Conservation (phyloP, 164 flowering plant genomes). For the Malania oleifera region DNA sequence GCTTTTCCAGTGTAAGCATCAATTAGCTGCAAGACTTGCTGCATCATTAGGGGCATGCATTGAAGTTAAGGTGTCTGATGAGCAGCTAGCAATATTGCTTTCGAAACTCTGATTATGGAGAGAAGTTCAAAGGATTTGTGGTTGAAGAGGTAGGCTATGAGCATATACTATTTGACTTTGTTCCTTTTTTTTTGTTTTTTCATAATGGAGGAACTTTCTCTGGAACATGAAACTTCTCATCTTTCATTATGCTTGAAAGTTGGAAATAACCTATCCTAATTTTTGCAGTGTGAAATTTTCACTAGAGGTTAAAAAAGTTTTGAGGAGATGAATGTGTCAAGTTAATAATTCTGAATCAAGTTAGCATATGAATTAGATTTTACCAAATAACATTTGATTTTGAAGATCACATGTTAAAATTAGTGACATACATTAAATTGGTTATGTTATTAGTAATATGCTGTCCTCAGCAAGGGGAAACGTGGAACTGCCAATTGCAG, state of each 20-base stretch:
- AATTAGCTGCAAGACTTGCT: slow-evolving; percentile 90
- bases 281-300: too few species aligned
- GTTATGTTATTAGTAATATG: too few species aligned
- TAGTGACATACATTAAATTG: too few species aligned
- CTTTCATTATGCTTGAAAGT: neutral
- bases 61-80: slow-evolving; percentile 80
- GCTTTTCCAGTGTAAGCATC: slow-evolving; percentile 85
- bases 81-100: slow-evolving; percentile 67
- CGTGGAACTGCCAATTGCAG: too few species aligned
- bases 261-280: too few species aligned
- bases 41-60: slow-evolving; percentile 54
- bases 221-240: neutral
- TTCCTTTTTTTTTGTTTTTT: slow-evolving; percentile 1
- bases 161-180: neutral
- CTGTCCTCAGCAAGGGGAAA: too few species aligned
- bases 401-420: too few species aligned
- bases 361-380: too few species aligned
- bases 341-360: too few species aligned
- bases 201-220: neutral
- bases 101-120: slow-evolving; percentile 43
- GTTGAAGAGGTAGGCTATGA: slow-evolving; percentile 14
- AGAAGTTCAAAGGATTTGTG: slow-evolving; percentile 3
- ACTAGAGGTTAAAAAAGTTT: too few species aligned
- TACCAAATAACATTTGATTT: too few species aligned
- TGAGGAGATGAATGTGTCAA: too few species aligned